Base-by-base conservation (phyloP, 2,329 filamentous ascomycete genomes). In the Escovopsis sp. region DNA sequence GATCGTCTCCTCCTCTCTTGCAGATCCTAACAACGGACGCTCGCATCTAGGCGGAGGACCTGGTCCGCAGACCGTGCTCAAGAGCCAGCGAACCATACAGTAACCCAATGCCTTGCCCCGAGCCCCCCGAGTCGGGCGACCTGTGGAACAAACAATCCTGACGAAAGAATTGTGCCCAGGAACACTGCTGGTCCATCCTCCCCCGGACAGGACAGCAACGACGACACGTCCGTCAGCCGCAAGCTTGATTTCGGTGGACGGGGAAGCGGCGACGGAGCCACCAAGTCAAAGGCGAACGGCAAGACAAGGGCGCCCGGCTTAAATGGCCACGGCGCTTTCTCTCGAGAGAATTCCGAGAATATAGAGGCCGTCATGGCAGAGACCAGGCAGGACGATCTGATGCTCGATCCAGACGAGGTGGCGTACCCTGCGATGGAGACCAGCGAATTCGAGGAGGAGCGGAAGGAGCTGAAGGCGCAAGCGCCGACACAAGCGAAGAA, bases 91-190 rank as follows among this genome's bases (percentile, higher is more conserved):
- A 60, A 68, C 52, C 62, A 62, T 56, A 60, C 70, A 67, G 38
- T 59, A 63, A 15, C 62, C 73, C 51, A 49, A 70, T 9, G 67
- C 69, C 35, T 66, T 64, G 41, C 64, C 64, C 38, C 60, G 65
- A 44, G 83, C 80, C 3, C 81, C 73, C 12, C 33, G 7, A n/a
- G 18, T 12, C 11, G 11, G 6, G 8, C 12, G 12, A 35, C 33
- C 18, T 35, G 18, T 18, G 3, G n/a, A 43, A 83, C 82, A 59
- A 80, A 79, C 4, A 63, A 69, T 32, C 66, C 77, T 26, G 63
- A 67, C 11, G 75, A 72, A 32, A 2, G 80, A 80, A 4, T 6
- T 0, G 77, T 80, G 26, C 70, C 75, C 47, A 70, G 72, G 43
- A 77, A 76, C 50, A 15, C 15, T 15, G 15, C 15, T 15, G 15